Evolutionary conservation across 148 eudicot genomes (phyloP).

Genomic region (Chenopodium album): DNA sequence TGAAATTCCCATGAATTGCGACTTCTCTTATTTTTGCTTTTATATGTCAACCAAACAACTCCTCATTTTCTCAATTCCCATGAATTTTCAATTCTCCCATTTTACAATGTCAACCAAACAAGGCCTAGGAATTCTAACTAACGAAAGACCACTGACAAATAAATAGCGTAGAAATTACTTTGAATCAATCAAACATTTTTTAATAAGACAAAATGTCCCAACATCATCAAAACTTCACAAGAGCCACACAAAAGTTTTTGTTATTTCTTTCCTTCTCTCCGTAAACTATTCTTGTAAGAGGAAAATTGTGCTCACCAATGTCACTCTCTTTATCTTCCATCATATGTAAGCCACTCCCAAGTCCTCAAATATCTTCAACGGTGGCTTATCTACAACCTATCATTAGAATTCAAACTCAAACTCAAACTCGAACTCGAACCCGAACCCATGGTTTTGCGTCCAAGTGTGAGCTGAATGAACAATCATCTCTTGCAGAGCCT

Average conservation of each 20-base stretch:
- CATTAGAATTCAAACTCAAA: not conserved
- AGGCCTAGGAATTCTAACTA: no score
- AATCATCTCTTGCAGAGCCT: not conserved
- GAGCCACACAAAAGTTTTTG: slow-evolving; percentile 19
- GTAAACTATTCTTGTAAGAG: not conserved
- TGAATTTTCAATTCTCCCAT: no score
- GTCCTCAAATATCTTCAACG: not conserved
- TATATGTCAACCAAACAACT: no score
- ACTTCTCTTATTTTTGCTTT: no score
- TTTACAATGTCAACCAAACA: no score
- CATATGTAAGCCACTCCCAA: slow-evolving; percentile 21
- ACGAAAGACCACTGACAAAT: no score
- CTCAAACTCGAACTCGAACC: not conserved
- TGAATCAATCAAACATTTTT: no score
- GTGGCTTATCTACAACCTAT: not conserved
- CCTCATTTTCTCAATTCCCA: no score
- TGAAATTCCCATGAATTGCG: no score
- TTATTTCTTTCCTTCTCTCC: not conserved
- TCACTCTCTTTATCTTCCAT: slow-evolving; percentile 29
- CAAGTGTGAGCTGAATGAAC: slow-evolving; percentile 15
- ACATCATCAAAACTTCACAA: not conserved
- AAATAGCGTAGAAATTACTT: no score
- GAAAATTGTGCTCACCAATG: slow-evolving; percentile 11
- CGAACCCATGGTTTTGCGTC: not conserved
- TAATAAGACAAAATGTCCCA: no score